These are phyloP conservation scores for Hericium erinaceus DNA, from an alignment of 768 basidiomycete genomes.

Conservation along the genomic window DNA sequence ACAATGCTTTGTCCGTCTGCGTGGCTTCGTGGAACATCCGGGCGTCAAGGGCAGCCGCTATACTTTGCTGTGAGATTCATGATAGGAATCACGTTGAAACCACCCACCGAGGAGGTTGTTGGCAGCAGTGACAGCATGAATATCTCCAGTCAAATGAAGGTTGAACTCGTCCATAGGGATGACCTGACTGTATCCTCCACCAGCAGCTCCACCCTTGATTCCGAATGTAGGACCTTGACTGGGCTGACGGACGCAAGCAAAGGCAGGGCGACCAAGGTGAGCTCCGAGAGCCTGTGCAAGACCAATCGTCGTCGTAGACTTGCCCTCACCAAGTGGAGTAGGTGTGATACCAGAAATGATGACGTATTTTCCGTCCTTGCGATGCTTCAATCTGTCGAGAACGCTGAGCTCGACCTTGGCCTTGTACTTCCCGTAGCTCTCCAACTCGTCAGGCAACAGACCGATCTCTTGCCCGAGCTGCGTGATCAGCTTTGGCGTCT, in stretches of 20 bases:
- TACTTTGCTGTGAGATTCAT: not conserved
- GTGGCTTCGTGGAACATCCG: constrained; percentile 97
- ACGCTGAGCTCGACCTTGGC: constrained; percentile 92
- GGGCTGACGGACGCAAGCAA: constrained; percentile 96
- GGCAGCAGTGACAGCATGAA: constrained; percentile 94
- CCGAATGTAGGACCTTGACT: constrained; percentile 99
- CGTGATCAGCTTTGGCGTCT: constrained; percentile 83
- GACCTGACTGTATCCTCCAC: constrained; percentile 96
- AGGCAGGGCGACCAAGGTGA: constrained; percentile 84
- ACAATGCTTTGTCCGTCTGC: constrained; percentile 86
- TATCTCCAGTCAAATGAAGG: constrained; percentile 92
- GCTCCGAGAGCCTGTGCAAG: constrained; percentile 94
- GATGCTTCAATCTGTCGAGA: constrained; percentile 72
- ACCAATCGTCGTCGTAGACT: constrained; percentile 96
- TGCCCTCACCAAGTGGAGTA: constrained; percentile 94
- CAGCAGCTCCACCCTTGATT: constrained; percentile 98
- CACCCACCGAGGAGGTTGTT: constrained; percentile 84
- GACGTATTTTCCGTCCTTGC: constrained; percentile 93
- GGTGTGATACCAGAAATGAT: constrained; percentile 95
- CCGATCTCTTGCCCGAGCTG: constrained; percentile 86
- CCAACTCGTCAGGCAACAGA: constrained; percentile 75
- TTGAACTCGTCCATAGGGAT: constrained; percentile 99
- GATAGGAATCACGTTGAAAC: constrained; percentile 1
- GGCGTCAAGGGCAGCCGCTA: constrained; percentile 93
- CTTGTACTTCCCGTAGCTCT: constrained; percentile 93